phyloP scores from a whole-genome alignment of 202 grass and related monocot genomes.

The Dendrocalamus latiflorus region DNA sequence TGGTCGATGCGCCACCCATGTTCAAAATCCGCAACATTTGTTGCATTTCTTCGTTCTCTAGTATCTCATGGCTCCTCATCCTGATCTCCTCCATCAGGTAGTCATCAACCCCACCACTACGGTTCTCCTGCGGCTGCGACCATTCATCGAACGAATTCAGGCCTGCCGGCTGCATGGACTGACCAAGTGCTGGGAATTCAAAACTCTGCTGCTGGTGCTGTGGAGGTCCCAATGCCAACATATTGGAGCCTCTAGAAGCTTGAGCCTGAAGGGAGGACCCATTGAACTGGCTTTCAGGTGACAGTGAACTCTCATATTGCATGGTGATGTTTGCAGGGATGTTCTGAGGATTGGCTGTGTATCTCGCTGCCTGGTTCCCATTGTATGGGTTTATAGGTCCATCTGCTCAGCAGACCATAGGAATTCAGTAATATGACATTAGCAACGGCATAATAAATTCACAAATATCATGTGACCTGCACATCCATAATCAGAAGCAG shows the following conservation, averaged over 20 bases:
- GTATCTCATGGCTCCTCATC: constrained; percentile 78
- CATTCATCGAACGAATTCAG: constrained; percentile 45
- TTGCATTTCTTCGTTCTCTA: constrained; percentile 91
- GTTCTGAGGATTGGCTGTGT: constrained; percentile 42
- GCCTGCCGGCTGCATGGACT: constrained; percentile 34
- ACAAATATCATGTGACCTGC: neutral
- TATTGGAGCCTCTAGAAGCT: constrained; percentile 39
- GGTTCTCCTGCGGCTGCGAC: constrained; percentile 38
- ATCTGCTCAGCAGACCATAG: constrained; percentile 41
- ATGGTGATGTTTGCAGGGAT: constrained; percentile 29
- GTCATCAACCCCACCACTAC: constrained; percentile 52
- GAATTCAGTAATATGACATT: constrained; percentile 13
- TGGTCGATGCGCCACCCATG: constrained; percentile 53
- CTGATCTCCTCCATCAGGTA: constrained; percentile 90
- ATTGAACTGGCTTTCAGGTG: constrained; percentile 45
- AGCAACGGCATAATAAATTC: constrained; percentile 5
- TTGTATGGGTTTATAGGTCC: constrained; percentile 40
- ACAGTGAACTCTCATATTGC: constrained; percentile 49
- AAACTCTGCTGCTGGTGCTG: constrained; percentile 43
- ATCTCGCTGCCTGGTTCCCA: constrained; percentile 46
- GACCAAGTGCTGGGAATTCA: constrained; percentile 46
- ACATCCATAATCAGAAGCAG: constrained; percentile 10
- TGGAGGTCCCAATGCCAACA: constrained; percentile 51
- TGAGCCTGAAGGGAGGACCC: constrained; percentile 37
- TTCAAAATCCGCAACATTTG: constrained; percentile 65